Percentiles rank a stretch among this genome's conserved stretches.
These are phyloP conservation scores for Stephanocyclus meneghinianus DNA, from an alignment of 352 stramenopile species.

Conservation along the genomic window DNA sequence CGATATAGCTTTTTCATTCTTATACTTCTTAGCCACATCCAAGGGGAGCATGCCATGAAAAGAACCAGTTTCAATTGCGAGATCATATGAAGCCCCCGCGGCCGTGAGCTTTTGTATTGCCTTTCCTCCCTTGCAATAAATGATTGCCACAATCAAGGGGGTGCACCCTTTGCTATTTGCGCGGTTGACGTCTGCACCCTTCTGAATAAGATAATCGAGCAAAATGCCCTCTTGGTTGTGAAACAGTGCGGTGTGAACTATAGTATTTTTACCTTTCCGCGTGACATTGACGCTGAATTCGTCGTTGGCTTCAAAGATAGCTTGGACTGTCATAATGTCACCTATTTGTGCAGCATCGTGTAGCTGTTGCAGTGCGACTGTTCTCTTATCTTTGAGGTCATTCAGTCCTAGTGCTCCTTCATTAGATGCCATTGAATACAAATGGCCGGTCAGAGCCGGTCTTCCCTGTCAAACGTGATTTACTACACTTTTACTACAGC, in stretches of 20 bases:
- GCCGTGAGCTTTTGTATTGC: slow-evolving; percentile 23
- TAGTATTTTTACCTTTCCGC: slow-evolving; percentile 28
- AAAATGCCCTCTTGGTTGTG: slow-evolving; percentile 38
- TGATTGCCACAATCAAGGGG: slow-evolving; percentile 23
- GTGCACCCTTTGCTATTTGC: slow-evolving; percentile 30
- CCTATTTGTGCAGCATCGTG: slow-evolving; percentile 31
- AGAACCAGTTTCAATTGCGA: not conserved
- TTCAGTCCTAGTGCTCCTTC: too few relatives aligned
- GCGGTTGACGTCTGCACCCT: slow-evolving; percentile 29
- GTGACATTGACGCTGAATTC: slow-evolving; percentile 16
- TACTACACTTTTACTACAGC: too few relatives aligned
- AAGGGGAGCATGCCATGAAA: slow-evolving; percentile 3
- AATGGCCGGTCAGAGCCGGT: too few relatives aligned
- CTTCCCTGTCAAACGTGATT: too few relatives aligned
- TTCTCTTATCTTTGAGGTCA: not conserved
- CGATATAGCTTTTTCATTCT: slow-evolving; percentile 5
- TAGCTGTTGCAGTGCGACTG: slow-evolving; percentile 14
- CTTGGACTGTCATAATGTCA: slow-evolving; percentile 17
- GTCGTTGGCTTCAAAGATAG: slow-evolving; percentile 15
- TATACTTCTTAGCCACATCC: not conserved
- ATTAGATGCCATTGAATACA: too few relatives aligned
- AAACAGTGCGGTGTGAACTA: slow-evolving; percentile 31
- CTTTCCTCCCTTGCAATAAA: slow-evolving; percentile 22
- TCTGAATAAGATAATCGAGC: slow-evolving; percentile 37
- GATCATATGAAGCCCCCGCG: slow-evolving; percentile 14